These are phyloP conservation scores for Letharia columbiana DNA, from an alignment of 495 filamentous ascomycete species.

Conservation along the genomic window DNA sequence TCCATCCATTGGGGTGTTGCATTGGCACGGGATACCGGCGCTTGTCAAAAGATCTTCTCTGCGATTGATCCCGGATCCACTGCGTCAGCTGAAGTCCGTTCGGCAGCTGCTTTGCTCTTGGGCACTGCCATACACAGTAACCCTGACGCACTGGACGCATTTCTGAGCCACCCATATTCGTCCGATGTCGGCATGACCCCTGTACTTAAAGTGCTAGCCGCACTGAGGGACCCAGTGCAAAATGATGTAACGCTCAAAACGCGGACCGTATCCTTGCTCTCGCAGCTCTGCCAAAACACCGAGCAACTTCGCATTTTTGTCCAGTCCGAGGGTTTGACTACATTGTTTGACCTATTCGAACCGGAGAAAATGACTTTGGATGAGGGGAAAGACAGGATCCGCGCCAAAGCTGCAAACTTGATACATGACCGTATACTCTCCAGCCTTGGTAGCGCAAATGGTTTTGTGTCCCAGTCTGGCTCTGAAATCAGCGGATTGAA, in stretches of 20 bases:
- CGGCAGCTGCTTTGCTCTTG: conserved; percentile 44
- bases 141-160: conserved; percentile 40
- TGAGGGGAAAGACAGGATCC: conserved; percentile 33
- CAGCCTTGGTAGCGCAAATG: not conserved
- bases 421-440: conserved; percentile 9
- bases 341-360: conserved; percentile 39
- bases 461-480: not conserved
- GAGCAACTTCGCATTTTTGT: conserved; percentile 37
- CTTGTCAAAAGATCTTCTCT: conserved; percentile 38
- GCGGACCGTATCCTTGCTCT: conserved; percentile 21
- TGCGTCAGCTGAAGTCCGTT: conserved; percentile 28
- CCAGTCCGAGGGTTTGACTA: conserved; percentile 35
- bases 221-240: conserved; percentile 11
- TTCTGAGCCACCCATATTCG: conserved; percentile 23
- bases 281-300: conserved; percentile 31
- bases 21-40: conserved; percentile 43
- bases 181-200: conserved; percentile 10
- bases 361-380: conserved; percentile 24
- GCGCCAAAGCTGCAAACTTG: conserved; percentile 12
- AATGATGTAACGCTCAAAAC: not conserved
- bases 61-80: conserved; percentile 19
- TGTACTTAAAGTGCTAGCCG: conserved; percentile 23
- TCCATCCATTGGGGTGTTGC: conserved; percentile 63
- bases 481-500: not conserved
- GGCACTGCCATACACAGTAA: conserved; percentile 54